A percentile compares a stretch with the other conserved stretches of the same genome.
Conservation (phyloP, 768 basidiomycete genomes). For the Kwoniella dejecticola region DNA sequence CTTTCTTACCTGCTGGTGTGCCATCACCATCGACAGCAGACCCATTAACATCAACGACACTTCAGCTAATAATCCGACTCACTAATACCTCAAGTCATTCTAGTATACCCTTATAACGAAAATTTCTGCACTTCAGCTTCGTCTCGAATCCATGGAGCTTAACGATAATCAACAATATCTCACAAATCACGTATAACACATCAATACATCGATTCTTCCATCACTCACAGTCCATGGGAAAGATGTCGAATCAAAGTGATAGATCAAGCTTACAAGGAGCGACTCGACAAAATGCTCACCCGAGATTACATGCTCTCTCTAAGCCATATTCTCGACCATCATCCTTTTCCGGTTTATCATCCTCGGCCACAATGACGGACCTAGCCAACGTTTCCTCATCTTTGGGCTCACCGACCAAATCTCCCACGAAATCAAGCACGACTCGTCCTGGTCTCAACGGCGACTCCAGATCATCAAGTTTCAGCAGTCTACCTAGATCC, state of each 20-base stretch:
- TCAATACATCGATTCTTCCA: too few relatives aligned
- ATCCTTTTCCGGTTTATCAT: conserved; percentile 17
- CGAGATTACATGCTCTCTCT: conserved; percentile 23
- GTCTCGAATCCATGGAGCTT: too few relatives aligned
- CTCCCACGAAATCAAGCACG: conserved; percentile 19
- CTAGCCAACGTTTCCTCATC: conserved; percentile 11
- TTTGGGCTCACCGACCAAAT: conserved; percentile 8
- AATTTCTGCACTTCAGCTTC: too few relatives aligned
- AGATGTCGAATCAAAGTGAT: not conserved
- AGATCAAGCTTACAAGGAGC: conserved; percentile 19
- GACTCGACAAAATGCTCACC: conserved; percentile 24
- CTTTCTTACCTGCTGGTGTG: too few relatives aligned
- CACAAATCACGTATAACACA: too few relatives aligned
- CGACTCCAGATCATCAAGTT: conserved; percentile 8
- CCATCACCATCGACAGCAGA: too few relatives aligned
- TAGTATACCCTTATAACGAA: too few relatives aligned
- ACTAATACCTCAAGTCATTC: too few relatives aligned
- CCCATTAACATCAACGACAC: too few relatives aligned
- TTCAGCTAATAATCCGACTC: too few relatives aligned
- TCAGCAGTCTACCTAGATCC: conserved; percentile 21
- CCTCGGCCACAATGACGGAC: conserved; percentile 12
- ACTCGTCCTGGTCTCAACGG: not conserved
- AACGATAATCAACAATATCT: too few relatives aligned
- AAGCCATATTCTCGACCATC: conserved; percentile 29
- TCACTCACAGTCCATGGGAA: too few relatives aligned